phyloP scores from a whole-genome alignment of 495 filamentous ascomycete species.

The Neurospora hispaniola region DNA sequence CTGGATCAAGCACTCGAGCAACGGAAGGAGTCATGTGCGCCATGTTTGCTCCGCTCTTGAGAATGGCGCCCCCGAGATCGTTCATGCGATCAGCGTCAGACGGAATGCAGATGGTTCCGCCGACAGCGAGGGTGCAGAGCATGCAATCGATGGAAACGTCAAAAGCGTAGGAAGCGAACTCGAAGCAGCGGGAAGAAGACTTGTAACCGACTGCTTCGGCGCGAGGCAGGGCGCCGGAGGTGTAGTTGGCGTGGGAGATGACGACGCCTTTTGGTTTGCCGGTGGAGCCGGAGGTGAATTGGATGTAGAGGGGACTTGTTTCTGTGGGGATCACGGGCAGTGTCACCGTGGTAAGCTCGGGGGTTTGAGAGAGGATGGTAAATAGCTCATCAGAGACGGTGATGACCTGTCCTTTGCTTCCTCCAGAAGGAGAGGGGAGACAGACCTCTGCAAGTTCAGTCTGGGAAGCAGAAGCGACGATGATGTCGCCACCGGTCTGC shows the following conservation, averaged over 20 bases:
- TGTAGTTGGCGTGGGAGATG: constrained; percentile 32
- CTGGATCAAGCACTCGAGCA: constrained; percentile 36
- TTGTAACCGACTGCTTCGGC: constrained; percentile 30
- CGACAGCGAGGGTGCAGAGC: constrained; percentile 36
- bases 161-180: constrained; percentile 43
- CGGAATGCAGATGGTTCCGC: constrained; percentile 56
- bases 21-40: constrained; percentile 44
- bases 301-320: constrained; percentile 28
- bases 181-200: constrained; percentile 29
- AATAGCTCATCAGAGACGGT: constrained; percentile 6
- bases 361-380: not conserved
- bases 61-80: constrained; percentile 30
- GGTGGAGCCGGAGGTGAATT: constrained; percentile 40
- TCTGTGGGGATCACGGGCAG: constrained; percentile 14
- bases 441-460: constrained; percentile 20
- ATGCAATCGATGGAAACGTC: constrained; percentile 43
- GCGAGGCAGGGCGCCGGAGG: constrained; percentile 30
- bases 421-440: constrained; percentile 5
- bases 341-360: too few relatives aligned
- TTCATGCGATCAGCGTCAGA: constrained; percentile 39
- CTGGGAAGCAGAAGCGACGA: constrained; percentile 42
- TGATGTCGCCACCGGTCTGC: constrained; percentile 33
- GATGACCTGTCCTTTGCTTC: constrained; percentile 10
- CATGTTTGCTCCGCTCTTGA: constrained; percentile 27
- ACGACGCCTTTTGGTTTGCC: constrained; percentile 38